Evolutionary conservation across 1,139 yeast genomes (phyloP).

Genomic region (Kluyveromyces sp.): DNA sequence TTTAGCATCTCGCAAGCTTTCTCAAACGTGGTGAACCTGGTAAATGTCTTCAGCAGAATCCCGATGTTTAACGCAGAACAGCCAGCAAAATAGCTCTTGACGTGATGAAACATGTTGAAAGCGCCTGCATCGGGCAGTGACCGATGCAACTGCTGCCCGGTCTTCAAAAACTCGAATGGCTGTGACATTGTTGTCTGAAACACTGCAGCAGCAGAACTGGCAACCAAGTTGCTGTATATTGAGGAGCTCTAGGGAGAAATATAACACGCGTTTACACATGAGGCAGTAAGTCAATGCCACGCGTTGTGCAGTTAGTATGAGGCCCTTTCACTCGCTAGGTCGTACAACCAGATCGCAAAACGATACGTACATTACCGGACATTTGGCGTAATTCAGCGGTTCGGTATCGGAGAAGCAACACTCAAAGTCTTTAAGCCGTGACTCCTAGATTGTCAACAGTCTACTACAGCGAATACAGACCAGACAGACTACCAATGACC

Average conservation of each 20-base stretch:
- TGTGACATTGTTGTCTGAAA: conserved; percentile 66
- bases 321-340: neutral
- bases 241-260: neutral
- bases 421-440: too few species aligned
- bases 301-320: neutral
- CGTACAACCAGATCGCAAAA: too few species aligned
- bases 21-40: conserved; percentile 69
- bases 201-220: conserved; percentile 72
- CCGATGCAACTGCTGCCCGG: conserved; percentile 58
- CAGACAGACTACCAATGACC: too few species aligned
- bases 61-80: conserved; percentile 77
- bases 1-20: conserved; percentile 72
- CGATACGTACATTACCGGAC: neutral
- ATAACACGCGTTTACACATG: too few species aligned
- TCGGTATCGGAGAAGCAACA: too few species aligned
- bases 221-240: conserved; percentile 20
- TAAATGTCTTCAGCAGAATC: conserved; percentile 60
- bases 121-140: conserved; percentile 37
- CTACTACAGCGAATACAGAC: too few species aligned
- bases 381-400: too few species aligned
- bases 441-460: too few species aligned
- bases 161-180: conserved; percentile 80
- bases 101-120: conserved; percentile 33
- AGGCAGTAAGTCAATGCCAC: neutral
- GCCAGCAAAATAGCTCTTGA: conserved; percentile 60